Evolutionary conservation across 495 filamentous ascomycete genomes (phyloP).

Genomic region (Hypoxylon rickii): DNA sequence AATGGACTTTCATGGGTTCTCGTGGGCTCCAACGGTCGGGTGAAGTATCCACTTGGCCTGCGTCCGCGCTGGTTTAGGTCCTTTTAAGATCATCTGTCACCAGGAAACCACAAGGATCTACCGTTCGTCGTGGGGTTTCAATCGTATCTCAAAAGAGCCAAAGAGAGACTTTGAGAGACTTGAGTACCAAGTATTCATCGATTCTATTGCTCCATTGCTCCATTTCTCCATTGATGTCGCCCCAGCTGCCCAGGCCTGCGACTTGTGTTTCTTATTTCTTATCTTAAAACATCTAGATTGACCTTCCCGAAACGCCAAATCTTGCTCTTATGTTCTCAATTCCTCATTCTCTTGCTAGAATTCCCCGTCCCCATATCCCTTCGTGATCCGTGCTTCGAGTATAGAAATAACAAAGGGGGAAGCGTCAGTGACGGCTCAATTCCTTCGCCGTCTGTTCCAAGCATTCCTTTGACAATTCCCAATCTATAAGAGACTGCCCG

Average conservation of each 20-base stretch:
- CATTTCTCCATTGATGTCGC: no score
- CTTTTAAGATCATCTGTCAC: constrained; percentile 4
- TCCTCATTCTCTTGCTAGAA: constrained; percentile 1
- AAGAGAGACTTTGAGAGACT: no score
- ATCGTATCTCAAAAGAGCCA: no score
- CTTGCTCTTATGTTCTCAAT: constrained; percentile 35
- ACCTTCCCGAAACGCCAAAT: constrained; percentile 28
- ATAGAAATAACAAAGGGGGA: neutral
- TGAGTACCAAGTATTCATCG: no score
- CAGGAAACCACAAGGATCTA: constrained; percentile 4
- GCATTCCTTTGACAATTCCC: no score
- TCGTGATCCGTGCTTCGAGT: constrained; percentile 8
- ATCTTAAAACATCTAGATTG: constrained; percentile 5
- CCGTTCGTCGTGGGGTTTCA: neutral
- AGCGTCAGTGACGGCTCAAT: neutral
- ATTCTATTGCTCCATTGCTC: no score
- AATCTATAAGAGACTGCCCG: neutral
- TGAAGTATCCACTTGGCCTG: constrained; percentile 28
- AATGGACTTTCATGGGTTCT: no score
- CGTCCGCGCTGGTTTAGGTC: constrained; percentile 11
- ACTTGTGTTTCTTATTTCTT: neutral
- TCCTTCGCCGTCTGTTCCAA: no score
- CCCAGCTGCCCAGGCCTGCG: no score
- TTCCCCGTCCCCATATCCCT: no score
- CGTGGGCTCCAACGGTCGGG: constrained; percentile 7